phyloP scores from a whole-genome alignment of 1,284 basidiomycete genomes.

The Ceratobasidium sp. region DNA sequence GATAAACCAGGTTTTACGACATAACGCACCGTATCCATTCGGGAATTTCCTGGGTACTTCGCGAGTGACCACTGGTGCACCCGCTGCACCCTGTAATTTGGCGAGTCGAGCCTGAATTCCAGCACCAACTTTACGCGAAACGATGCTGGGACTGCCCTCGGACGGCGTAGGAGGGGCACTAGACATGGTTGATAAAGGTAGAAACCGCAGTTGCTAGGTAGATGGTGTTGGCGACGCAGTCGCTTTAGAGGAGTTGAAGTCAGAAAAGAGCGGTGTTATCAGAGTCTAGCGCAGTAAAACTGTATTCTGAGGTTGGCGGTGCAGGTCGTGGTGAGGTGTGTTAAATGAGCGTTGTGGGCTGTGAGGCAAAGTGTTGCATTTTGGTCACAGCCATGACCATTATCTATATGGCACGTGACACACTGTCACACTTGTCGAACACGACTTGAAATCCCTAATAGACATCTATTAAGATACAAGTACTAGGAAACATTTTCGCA shows the following conservation, averaged over 20 bases:
- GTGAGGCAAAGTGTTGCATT: constrained; percentile 9
- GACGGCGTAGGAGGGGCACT: neutral
- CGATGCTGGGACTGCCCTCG: constrained; percentile 14
- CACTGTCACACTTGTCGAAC: constrained; percentile 11
- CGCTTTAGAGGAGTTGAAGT: constrained; percentile 9
- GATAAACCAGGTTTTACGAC: neutral
- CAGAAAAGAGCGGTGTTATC: constrained; percentile 2
- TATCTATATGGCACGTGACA: constrained; percentile 4
- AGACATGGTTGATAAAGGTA: constrained; percentile 12
- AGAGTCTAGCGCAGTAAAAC: neutral
- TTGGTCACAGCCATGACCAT: neutral
- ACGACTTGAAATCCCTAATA: neutral
- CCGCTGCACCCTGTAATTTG: constrained; percentile 13
- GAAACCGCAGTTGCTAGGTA: constrained; percentile 11
- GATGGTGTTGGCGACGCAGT: constrained; percentile 8
- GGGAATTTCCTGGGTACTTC: constrained; percentile 25
- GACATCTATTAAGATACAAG: neutral
- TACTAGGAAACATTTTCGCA: neutral
- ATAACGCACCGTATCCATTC: constrained; percentile 13
- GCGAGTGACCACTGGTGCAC: constrained; percentile 14
- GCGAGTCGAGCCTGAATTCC: constrained; percentile 30
- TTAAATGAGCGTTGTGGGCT: constrained; percentile 29
- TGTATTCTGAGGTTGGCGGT: neutral
- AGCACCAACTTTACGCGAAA: constrained; percentile 27
- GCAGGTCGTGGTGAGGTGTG: constrained; percentile 1